phyloP scores from a whole-genome alignment of 169 alveolate species.

The Eimeria mitis region DNA sequence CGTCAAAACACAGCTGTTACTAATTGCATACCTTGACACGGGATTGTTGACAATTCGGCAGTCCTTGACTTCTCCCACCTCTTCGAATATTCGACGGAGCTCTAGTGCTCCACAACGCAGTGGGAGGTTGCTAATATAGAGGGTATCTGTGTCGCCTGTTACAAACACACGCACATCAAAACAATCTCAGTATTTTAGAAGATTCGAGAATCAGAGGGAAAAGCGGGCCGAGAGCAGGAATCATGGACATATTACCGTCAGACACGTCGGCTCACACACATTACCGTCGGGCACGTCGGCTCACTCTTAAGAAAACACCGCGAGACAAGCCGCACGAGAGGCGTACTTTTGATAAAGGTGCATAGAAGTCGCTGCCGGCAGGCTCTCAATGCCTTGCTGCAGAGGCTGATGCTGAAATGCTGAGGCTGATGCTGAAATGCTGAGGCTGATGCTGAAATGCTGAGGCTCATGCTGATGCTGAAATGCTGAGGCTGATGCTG shows the following conservation, averaged over 20 bases:
- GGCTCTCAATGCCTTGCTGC: conserved; percentile 79
- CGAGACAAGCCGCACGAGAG: conserved; percentile 67
- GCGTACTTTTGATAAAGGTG: conserved; percentile 77
- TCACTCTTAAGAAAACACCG: conserved; percentile 20
- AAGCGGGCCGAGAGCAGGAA: conserved; percentile 14
- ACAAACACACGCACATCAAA: neutral
- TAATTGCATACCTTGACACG: conserved; percentile 68
- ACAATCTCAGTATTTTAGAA: neutral
- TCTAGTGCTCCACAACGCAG: conserved; percentile 65
- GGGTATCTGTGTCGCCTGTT: conserved; percentile 73
- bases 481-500: no score
- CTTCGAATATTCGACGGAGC: conserved; percentile 79
- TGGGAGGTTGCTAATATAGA: conserved; percentile 76
- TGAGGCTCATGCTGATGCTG: no score
- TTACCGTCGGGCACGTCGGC: conserved; percentile 51
- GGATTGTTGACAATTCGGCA: conserved; percentile 82
- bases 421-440: no score
- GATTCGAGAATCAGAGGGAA: neutral
- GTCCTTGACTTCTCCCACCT: conserved; percentile 77
- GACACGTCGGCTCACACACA: conserved; percentile 45
- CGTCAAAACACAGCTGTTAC: neutral
- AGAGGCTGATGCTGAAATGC: no score
- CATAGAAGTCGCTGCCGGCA: conserved; percentile 75
- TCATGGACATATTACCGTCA: conserved; percentile 46
- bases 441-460: no score